phyloP scores from a whole-genome alignment of 169 alveolate species.

The Condylostoma magnum region DNA sequence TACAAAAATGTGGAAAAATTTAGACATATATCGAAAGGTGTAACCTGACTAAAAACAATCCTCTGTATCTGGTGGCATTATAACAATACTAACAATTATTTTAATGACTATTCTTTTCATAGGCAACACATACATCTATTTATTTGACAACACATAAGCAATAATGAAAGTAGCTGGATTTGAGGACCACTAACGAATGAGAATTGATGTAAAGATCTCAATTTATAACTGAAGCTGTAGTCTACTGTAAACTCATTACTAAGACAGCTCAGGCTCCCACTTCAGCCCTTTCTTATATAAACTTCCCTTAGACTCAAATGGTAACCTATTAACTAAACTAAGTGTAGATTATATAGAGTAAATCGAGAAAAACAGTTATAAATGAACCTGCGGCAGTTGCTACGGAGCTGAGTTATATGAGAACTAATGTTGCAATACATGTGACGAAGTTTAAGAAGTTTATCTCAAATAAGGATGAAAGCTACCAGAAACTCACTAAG shows the following conservation, averaged over 20 bases:
- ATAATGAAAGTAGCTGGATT: neutral
- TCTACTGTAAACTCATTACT: neutral
- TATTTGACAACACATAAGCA: neutral
- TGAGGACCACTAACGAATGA: neutral
- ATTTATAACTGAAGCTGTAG: neutral
- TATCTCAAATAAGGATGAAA: neutral
- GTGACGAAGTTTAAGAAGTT: constrained; percentile 35
- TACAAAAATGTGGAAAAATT: too few species aligned
- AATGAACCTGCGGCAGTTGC: constrained; percentile 20
- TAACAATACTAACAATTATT: neutral
- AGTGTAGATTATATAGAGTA: neutral
- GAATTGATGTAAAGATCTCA: constrained; percentile 13
- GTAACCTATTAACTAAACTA: neutral
- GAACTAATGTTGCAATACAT: constrained; percentile 32
- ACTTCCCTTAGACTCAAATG: neutral
- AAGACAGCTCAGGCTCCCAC: neutral
- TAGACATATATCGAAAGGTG: constrained; percentile 18
- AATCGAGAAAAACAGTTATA: neutral
- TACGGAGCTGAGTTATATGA: constrained; percentile 28
- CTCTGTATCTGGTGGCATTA: constrained; percentile 9
- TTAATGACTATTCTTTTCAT: neutral
- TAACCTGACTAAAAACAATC: neutral
- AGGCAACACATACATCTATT: neutral
- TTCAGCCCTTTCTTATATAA: neutral
- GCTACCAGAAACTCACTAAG: neutral